Evolutionary conservation across 202 grass and related monocot species (phyloP), one percentile per base, ranked within the genome.

Genomic region (Zoysia matrella): DNA sequence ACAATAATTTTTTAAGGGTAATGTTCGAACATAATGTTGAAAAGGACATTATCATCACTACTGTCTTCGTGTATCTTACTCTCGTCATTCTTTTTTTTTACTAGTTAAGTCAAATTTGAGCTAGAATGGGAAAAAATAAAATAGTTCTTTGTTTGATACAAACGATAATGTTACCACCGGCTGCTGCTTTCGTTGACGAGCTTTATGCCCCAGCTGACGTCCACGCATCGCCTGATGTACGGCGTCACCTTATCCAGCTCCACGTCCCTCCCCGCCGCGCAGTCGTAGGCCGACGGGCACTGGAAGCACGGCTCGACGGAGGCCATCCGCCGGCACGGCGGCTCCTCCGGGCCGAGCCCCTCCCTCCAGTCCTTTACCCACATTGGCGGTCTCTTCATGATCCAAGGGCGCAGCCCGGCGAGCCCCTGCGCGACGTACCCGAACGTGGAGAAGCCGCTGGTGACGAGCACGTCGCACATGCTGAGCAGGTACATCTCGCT

Each of bases 271-370:
- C 76, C 89, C 2, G 72, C 40, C 4, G 79, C 65, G 70, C 91
- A 97, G 79, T 90, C 86, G 56, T 86, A 91, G 12, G 49, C 76
- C 6, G 91, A 84, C 57, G 94, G 94, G 3, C 82, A n/a, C 80
- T 97, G 94, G 52, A 92, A 87, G 70, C 94, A 97, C 53, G 91
- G 94, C 66, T 97, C 94, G 11, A 90, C 67, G 11, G 94, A 94
- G 69, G 60, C 44, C 3, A 69, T 87, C 58, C 78, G 70, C 16
- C 42, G 49, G 67, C 94, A 94, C 1, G 94, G 84, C 5, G 77
- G 85, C 8, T 85, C 60, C 0, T 45, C 73, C 45, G 79, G 50
- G 0, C 45, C 76, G 15, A 68, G 15, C 40, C 18, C 67, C 7
- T 72, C 79, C 1, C 4, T 65, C 63, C 36, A 63, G 67, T 77